Evolutionary conservation across 768 basidiomycete species (phyloP).

Genomic region (Boletus eberwhitei): DNA sequence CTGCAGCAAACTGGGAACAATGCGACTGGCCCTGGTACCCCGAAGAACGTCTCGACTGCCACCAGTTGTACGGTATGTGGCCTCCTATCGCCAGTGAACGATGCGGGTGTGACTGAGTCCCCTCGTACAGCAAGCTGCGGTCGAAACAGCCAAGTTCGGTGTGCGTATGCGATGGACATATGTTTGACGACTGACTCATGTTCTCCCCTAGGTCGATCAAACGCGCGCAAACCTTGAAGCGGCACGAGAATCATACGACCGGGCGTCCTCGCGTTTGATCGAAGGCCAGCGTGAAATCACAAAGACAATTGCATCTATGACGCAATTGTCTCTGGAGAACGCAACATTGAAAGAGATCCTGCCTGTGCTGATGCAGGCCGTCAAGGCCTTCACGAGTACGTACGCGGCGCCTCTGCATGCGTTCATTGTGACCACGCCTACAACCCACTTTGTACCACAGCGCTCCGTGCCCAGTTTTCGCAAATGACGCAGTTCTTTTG

Average conservation of each 20-base stretch:
- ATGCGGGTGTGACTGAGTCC: background rate
- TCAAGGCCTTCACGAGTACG: conserved; percentile 15
- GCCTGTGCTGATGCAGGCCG: conserved; percentile 16
- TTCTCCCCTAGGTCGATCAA: conserved; percentile 14
- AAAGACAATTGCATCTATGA: conserved; percentile 19
- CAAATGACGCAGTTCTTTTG: conserved; percentile 18
- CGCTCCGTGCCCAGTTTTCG: conserved; percentile 18
- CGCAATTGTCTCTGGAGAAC: conserved; percentile 18
- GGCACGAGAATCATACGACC: conserved; percentile 15
- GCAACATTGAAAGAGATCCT: conserved; percentile 17
- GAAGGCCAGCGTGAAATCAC: conserved; percentile 19
- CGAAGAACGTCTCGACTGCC: conserved; percentile 3
- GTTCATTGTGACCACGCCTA: background rate
- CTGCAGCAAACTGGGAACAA: conserved; percentile 13
- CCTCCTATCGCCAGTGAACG: background rate
- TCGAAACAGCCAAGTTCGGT: conserved; percentile 10
- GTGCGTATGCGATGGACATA: background rate
- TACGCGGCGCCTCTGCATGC: background rate
- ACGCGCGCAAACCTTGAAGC: conserved; percentile 20
- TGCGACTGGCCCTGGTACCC: conserved; percentile 17
- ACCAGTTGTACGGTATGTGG: conserved; percentile 1
- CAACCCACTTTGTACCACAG: background rate
- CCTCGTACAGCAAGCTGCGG: conserved; percentile 7
- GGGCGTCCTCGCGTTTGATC: conserved; percentile 10
- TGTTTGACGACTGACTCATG: background rate